Evolutionary conservation across 2,329 filamentous ascomycete species (phyloP).

Genomic region (Exophiala viscosa): DNA sequence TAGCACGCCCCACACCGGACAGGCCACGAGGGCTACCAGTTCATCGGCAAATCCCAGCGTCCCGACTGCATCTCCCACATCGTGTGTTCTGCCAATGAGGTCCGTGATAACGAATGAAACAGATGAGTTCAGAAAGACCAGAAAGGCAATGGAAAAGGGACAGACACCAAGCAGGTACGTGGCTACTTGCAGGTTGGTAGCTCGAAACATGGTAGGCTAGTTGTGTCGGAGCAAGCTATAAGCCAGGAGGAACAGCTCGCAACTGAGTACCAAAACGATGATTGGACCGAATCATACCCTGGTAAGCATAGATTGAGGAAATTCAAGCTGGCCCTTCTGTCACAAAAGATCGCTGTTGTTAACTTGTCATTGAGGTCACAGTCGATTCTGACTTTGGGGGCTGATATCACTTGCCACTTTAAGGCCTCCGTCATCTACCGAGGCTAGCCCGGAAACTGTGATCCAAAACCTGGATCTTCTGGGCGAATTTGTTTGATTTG

Average conservation of each 20-base stretch:
- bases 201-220: conserved; percentile 47
- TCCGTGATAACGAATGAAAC: conserved; percentile 64
- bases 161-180: conserved; percentile 61
- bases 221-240: neutral
- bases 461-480: neutral
- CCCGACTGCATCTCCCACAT: conserved; percentile 60
- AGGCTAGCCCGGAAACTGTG: too few species aligned
- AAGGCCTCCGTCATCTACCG: too few species aligned
- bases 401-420: too few species aligned
- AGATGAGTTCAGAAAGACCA: conserved; percentile 63
- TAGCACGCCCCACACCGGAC: conserved; percentile 48
- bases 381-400: too few species aligned
- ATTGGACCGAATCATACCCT: too few species aligned
- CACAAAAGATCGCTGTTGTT: too few species aligned
- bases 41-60: conserved; percentile 50
- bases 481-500: conserved; percentile 19
- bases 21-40: conserved; percentile 46
- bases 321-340: too few species aligned
- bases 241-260: neutral
- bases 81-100: conserved; percentile 53
- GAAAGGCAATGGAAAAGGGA: conserved; percentile 62
- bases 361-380: too few species aligned
- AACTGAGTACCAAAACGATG: too few species aligned
- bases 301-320: too few species aligned
- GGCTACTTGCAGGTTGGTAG: conserved; percentile 53